Conservation (phyloP, 352 stramenopile genomes). For the Aphanomyces euteiches region DNA sequence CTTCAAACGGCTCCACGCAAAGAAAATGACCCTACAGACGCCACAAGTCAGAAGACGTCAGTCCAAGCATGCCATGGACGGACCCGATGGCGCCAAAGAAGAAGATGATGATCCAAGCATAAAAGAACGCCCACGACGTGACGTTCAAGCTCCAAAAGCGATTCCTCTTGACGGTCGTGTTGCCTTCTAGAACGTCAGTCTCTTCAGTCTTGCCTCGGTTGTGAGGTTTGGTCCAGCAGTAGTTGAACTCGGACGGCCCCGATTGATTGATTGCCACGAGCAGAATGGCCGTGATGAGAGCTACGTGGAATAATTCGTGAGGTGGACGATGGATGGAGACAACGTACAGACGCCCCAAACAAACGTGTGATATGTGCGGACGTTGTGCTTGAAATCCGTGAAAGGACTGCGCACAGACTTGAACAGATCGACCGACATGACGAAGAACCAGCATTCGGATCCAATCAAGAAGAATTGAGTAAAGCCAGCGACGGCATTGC, state of each 20-base stretch:
- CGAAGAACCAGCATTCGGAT: conserved; percentile 86
- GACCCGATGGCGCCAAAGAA: conserved; percentile 81
- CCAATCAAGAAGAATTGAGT: conserved; percentile 86
- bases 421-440: conserved; percentile 86
- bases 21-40: conserved; percentile 66
- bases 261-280: conserved; percentile 73
- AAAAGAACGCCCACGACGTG: conserved; percentile 83
- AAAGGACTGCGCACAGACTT: conserved; percentile 82
- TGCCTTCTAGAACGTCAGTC: background rate
- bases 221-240: conserved; percentile 77
- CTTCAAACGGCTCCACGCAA: conserved; percentile 74
- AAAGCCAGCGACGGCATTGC: conserved; percentile 59
- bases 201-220: conserved; percentile 40
- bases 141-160: conserved; percentile 84
- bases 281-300: conserved; percentile 60
- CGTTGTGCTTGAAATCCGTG: conserved; percentile 83
- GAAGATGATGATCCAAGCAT: conserved; percentile 83
- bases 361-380: conserved; percentile 78
- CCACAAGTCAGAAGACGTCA: background rate
- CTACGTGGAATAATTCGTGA: conserved; percentile 32
- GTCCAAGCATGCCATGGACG: conserved; percentile 19
- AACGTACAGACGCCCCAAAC: conserved; percentile 70
- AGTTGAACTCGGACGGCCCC: conserved; percentile 75
- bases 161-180: conserved; percentile 33
- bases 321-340: background rate